These are phyloP conservation scores for Serendipita sp. DNA, from an alignment of 768 basidiomycete species.

Conservation along the genomic window DNA sequence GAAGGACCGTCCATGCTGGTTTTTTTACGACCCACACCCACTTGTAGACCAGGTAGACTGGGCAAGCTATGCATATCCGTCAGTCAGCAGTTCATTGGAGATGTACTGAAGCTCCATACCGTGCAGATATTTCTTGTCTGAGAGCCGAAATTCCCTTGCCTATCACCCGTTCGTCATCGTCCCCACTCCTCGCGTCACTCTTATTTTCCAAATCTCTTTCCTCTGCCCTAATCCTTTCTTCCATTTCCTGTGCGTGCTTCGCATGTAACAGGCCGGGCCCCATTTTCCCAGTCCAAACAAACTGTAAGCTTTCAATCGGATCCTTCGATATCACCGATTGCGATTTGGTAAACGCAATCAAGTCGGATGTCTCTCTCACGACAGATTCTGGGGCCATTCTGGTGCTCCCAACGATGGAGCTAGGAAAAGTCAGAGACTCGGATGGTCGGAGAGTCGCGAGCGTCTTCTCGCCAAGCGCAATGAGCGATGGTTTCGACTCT, in stretches of 20 bases:
- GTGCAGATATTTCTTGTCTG: neutral
- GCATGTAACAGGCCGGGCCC: neutral
- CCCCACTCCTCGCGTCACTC: constrained; percentile 3
- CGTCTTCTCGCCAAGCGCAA: neutral
- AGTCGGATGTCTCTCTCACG: neutral
- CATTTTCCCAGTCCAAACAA: constrained; percentile 2
- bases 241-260: neutral
- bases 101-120: neutral
- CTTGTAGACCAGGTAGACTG: neutral
- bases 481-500: neutral
- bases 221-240: neutral
- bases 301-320: neutral
- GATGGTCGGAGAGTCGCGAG: neutral
- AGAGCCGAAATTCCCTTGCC: neutral
- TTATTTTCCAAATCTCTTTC: constrained; percentile 3
- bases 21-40: neutral
- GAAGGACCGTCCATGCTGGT: neutral
- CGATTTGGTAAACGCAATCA: neutral
- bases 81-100: neutral
- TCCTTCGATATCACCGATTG: constrained; percentile 2
- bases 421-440: neutral
- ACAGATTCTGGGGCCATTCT: neutral
- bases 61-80: neutral
- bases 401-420: neutral
- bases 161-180: neutral